Evolutionary conservation across 2,329 filamentous ascomycete species (phyloP).

Genomic region (Fusarium tuaranense): DNA sequence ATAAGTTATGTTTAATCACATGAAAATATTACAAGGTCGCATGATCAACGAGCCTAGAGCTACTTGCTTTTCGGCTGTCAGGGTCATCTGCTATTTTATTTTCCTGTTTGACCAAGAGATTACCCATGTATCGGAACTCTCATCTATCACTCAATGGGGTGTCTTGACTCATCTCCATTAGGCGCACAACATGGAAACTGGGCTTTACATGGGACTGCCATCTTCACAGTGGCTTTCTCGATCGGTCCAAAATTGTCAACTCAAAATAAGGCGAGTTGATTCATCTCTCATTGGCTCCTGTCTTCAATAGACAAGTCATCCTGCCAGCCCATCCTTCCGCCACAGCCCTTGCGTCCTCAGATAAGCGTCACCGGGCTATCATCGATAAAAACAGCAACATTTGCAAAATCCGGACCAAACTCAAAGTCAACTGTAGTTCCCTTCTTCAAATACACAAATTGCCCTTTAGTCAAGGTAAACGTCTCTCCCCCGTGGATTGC

Average conservation of each 20-base stretch:
- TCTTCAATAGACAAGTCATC: not conserved
- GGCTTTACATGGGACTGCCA: not conserved
- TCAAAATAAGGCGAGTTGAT: not conserved
- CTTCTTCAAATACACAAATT: slow-evolving; percentile 4
- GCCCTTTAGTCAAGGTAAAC: not conserved
- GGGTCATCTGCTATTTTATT: too few relatives aligned
- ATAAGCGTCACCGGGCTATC: not conserved
- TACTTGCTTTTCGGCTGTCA: too few relatives aligned
- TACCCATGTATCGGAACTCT: too few relatives aligned
- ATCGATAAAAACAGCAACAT: slow-evolving; percentile 4
- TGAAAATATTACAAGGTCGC: too few relatives aligned
- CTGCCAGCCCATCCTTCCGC: not conserved
- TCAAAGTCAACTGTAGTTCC: slow-evolving; percentile 7
- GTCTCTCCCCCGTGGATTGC: not conserved
- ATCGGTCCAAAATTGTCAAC: not conserved
- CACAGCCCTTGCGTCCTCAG: not conserved
- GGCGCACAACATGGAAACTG: not conserved
- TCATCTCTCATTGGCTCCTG: not conserved
- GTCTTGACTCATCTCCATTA: not conserved
- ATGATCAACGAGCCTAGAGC: too few relatives aligned
- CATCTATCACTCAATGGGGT: too few relatives aligned
- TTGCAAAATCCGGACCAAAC: slow-evolving; percentile 10
- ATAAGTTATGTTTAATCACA: too few relatives aligned
- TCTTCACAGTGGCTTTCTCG: not conserved
- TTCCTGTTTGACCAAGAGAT: too few relatives aligned